Percentiles rank a stretch among this genome's conserved stretches.
Evolutionary conservation across 768 basidiomycete genomes (phyloP).

Genomic region (Trametes cingulata): DNA sequence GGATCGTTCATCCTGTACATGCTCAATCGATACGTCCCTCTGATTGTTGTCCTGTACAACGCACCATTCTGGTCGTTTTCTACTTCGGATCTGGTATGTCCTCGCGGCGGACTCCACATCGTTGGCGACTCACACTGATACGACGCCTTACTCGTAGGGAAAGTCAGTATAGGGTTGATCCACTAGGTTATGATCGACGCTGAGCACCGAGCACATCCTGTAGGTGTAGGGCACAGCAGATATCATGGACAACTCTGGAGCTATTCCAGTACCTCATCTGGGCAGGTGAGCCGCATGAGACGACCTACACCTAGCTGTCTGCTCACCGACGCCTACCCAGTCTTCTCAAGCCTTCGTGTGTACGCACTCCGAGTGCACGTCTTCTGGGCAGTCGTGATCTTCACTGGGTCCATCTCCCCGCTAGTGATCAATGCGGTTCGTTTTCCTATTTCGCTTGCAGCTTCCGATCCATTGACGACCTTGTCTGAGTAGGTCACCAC

Average conservation of each 20-base stretch:
- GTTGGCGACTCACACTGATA: not conserved
- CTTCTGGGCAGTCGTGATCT: not conserved
- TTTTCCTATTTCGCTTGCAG: not conserved
- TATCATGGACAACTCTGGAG: not conserved
- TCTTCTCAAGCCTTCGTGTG: not conserved
- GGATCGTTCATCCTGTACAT: not conserved
- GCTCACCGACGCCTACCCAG: not conserved
- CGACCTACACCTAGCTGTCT: not conserved
- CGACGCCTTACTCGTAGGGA: not conserved
- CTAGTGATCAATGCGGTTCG: not conserved
- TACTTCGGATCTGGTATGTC: not conserved
- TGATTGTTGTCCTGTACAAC: not conserved
- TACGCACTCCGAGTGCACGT: not conserved
- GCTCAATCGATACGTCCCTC: not conserved
- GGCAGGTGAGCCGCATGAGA: not conserved
- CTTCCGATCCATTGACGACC: too few relatives aligned
- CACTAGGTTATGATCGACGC: not conserved
- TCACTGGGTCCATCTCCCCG: not conserved
- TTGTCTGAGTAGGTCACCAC: not conserved
- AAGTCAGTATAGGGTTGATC: not conserved
- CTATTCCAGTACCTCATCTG: not conserved
- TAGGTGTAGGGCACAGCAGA: not conserved
- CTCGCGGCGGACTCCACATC: not conserved
- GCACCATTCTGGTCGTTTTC: not conserved
- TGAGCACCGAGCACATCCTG: too few relatives aligned